Evolutionary conservation across 805 yeast genomes (phyloP), one percentile per base, ranked within the genome.

Genomic region (Wickerhamiella lipophila): DNA sequence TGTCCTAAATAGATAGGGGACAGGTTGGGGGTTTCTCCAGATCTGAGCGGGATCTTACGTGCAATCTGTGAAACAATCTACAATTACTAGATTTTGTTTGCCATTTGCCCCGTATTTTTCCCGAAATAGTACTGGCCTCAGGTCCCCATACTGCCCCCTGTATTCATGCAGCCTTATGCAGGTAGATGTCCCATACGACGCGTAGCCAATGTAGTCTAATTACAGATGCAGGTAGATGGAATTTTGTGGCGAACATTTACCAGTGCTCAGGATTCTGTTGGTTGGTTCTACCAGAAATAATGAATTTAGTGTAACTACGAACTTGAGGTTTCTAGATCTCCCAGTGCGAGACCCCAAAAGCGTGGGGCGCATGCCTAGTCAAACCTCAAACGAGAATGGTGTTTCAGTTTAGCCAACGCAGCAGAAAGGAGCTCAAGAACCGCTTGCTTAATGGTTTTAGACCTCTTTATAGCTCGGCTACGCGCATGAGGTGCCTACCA

Each of bases 101-200:
- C n/a, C n/a, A n/a, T n/a, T n/a, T n/a, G n/a, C n/a, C n/a, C n/a
- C 11, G 5, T 29, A 7, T 29, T 13, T 6, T 29, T 6, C 32
- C 32, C 11, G 11, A 29, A 29, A 29, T 13, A 13, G 32, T 11
- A 4, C 32, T 9, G 13, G n/a, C 16, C n/a, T 26, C 25, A 21
- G n/a, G 9, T 19, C 42, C 15, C 42, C 19, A 22, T 6, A 21
- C 15, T n/a, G 16, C 18, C 42, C 42, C 42, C 42, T 38, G 15
- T 26, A 38, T 38, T 38, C n/a, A 7, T 22, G 42, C 42, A 38
- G n/a, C 15, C 7, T 21, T 16, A n/a, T 38, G 42, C 42, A 38
- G 25, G 26, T 38, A 38, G 42, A 19, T 15, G 38, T 15, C 19
- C 38, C 38, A 32, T 30, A n/a, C 18, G 19, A 32, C 38, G 38